Evolutionary conservation across 257 asterid genomes (phyloP).

Genomic region (Solanum sejunctum): DNA sequence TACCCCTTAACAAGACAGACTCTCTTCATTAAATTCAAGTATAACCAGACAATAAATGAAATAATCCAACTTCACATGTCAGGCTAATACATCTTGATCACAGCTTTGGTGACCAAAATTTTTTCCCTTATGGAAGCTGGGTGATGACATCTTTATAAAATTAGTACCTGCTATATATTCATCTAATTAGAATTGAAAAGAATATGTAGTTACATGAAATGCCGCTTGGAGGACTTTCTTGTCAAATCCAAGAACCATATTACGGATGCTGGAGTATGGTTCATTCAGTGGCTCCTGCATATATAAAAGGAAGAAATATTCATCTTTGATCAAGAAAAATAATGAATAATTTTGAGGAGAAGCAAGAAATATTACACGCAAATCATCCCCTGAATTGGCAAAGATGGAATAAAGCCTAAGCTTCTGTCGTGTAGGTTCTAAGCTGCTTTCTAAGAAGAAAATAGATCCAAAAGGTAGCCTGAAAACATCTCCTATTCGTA

Average conservation of each 20-base stretch:
- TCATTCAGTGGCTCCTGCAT: conserved; percentile 29
- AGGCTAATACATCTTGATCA: neutral
- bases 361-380: conserved; percentile 12
- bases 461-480: conserved; percentile 43
- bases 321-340: neutral
- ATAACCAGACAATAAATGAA: neutral
- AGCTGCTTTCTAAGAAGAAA: conserved; percentile 57
- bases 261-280: conserved; percentile 58
- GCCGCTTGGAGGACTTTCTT: conserved; percentile 49
- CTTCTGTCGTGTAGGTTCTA: conserved; percentile 40
- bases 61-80: neutral
- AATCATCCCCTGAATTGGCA: conserved; percentile 18
- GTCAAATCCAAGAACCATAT: conserved; percentile 69
- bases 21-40: neutral
- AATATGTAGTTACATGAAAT: conserved; percentile 27
- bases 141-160: neutral
- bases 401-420: conserved; percentile 66
- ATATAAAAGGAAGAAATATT: neutral
- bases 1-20: neutral
- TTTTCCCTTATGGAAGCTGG: neutral
- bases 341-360: neutral
- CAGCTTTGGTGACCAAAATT: neutral
- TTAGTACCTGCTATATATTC: neutral
- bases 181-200: neutral
- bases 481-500: conserved; percentile 54